Evolutionary conservation across 108 stramenopile species (phyloP).

Genomic region (Discostella pseudostelligera): DNA sequence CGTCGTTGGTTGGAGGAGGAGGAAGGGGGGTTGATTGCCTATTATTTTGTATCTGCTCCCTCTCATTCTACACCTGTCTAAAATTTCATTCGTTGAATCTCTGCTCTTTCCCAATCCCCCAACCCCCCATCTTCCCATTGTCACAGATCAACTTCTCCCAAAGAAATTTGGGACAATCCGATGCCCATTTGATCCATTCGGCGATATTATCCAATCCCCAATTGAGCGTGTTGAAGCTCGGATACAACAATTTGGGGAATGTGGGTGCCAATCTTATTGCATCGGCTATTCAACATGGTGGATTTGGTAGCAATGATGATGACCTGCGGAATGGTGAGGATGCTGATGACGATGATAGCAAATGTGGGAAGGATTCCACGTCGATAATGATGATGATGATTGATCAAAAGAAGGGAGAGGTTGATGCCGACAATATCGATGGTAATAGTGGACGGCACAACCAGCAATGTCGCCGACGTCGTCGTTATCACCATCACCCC

Average conservation of each 20-base stretch:
- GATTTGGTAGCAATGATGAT: too few relatives aligned
- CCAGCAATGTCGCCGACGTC: background rate
- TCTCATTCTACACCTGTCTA: background rate
- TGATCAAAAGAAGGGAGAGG: background rate
- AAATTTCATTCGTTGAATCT: background rate
- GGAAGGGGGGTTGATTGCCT: background rate
- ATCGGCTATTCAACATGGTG: slow-evolving; percentile 39
- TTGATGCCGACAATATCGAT: background rate
- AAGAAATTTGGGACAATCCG: slow-evolving; percentile 47
- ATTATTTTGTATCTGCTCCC: background rate
- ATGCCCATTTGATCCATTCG: slow-evolving; percentile 53
- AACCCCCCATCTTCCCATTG: background rate
- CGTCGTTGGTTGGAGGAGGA: too few relatives aligned
- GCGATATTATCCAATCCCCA: slow-evolving; percentile 60
- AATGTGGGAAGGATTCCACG: background rate
- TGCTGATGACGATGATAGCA: background rate
- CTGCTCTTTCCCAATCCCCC: too few relatives aligned
- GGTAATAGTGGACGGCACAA: background rate
- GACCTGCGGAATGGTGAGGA: background rate
- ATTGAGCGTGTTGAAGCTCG: slow-evolving; percentile 75
- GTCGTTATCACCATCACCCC: slow-evolving; percentile 47
- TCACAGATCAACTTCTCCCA: slow-evolving; percentile 72
- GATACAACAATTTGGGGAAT: slow-evolving; percentile 74
- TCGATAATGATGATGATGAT: background rate
- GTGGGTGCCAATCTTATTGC: slow-evolving; percentile 66